Evolutionary conservation across 1,284 basidiomycete genomes (phyloP), one percentile per base, ranked within the genome.

Genomic region (Melanopsichium pennsylvanicum): DNA sequence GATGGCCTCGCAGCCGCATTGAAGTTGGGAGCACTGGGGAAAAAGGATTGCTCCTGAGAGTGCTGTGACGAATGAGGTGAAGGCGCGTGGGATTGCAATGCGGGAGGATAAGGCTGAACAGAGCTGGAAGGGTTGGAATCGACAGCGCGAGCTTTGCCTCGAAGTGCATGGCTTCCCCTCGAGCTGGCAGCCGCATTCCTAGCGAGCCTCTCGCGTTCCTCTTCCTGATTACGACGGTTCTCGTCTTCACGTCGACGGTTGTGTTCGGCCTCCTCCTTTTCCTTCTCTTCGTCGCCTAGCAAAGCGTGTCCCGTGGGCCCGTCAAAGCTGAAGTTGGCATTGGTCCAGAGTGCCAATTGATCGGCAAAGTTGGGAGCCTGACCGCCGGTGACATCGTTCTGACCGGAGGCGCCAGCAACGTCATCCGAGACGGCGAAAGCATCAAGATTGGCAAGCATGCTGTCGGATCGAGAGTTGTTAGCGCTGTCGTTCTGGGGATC

Each of bases 261-360:
- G 43, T 70, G 60, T 18, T 76, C 70, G 19, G 58, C 72, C 36
- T 75, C 75, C 15, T 72, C 70, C 59, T 76, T 73, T 21, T 78
- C 73, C 56, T 81, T 80, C 15, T 80, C 77, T 39, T 81, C 78
- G 32, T 81, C 78, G 21, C 68, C 76, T 23, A 81, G 61, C 39
- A 81, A 50, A 5, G 79, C 79, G 38, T 79, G 78, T 10, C 79
- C 79, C 19, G 78, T 79, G 19, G 79, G 78, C 12, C 78, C 78
- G 34, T 81, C 79, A 44, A 81, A 81, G 49, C 64, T 75, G 55
- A 81, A 81, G 54, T 75, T 79, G 37, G 78, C 78, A 33, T 78
- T 81, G 36, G 78, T 81, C 79, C 79, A 81, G 2, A 81, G 69
- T 6, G 75, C 75, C 5, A 81, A 70, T 47, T 81, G 79, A 32